Evolutionary conservation across 192 early-diverging fungal species (phyloP).

Genomic region (Helicostylum pulchrum): DNA sequence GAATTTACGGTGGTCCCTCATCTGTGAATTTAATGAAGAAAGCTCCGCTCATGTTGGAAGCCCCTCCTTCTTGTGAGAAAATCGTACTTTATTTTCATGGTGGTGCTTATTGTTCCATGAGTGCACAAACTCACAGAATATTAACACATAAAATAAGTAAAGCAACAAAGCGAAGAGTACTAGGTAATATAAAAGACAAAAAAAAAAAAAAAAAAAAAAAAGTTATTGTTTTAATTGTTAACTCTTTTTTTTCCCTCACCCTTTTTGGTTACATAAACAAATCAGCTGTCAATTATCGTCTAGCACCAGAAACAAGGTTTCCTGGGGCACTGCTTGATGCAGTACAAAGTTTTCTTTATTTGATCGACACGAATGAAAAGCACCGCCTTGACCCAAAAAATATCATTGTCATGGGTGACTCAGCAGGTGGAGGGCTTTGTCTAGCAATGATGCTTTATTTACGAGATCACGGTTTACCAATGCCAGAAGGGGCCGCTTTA

Average conservation of each 20-base stretch:
- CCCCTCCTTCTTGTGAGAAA: constrained; percentile 14
- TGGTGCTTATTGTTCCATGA: constrained; percentile 33
- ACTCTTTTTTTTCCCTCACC: no score
- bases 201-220: neutral
- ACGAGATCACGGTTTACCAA: constrained; percentile 46
- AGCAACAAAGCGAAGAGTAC: constrained; percentile 20
- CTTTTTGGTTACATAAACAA: neutral
- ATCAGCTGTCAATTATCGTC: constrained; percentile 18
- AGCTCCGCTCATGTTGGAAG: neutral
- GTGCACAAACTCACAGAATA: constrained; percentile 25
- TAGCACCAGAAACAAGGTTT: constrained; percentile 23
- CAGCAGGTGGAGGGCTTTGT: constrained; percentile 66
- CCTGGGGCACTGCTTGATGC: constrained; percentile 68
- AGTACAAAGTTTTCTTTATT: constrained; percentile 48
- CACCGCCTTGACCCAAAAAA: constrained; percentile 54
- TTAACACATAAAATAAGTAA: constrained; percentile 28
- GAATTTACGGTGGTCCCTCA: constrained; percentile 4
- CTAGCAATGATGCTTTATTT: constrained; percentile 61
- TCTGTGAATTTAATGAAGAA: neutral
- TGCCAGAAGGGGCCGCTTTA: constrained; percentile 53
- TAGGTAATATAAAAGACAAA: constrained; percentile 11
- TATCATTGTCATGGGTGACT: constrained; percentile 65
- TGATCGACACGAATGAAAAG: constrained; percentile 40
- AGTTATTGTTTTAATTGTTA: neutral
- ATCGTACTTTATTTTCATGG: constrained; percentile 31